Evolutionary conservation across 2,329 filamentous ascomycete species (phyloP).

Genomic region (Monosporascus sp.): DNA sequence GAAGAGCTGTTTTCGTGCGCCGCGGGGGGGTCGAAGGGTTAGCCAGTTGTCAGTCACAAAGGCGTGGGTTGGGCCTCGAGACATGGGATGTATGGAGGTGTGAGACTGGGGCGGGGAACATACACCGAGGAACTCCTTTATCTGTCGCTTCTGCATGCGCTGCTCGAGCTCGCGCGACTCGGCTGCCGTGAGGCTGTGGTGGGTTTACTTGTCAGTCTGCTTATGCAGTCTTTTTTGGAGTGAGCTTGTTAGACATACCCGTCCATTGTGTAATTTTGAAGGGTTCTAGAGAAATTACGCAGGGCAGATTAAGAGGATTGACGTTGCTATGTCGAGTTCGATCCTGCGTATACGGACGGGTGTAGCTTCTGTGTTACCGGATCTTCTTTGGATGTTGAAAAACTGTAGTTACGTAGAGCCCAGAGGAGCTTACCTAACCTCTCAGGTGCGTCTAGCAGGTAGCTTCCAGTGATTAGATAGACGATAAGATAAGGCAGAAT

Average conservation of each 20-base stretch:
- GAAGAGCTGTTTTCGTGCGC: conserved; percentile 41
- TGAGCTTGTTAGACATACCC: conserved; percentile 13
- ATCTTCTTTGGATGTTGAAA: neutral
- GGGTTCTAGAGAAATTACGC: neutral
- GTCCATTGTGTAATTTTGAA: conserved; percentile 16
- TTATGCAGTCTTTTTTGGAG: neutral
- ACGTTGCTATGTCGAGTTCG: no score
- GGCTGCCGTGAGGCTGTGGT: conserved; percentile 55
- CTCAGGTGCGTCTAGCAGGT: neutral
- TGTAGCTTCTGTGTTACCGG: neutral
- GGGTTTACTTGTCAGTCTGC: neutral
- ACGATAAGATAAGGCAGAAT: neutral
- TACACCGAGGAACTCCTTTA: conserved; percentile 98
- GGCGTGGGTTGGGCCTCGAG: neutral
- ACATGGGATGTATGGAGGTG: neutral
- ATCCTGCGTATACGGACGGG: neutral
- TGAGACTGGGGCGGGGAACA: conserved; percentile 30
- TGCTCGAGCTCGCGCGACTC: conserved; percentile 91
- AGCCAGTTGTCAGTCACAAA: conserved; percentile 17
- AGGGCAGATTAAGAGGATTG: no score
- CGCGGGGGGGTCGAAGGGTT: neutral
- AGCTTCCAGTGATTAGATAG: neutral
- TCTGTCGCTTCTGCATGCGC: conserved; percentile 96
- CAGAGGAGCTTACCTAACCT: no score
- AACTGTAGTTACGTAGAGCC: neutral